Evolutionary conservation across 257 asterid genomes (phyloP).

Genomic region (Penstemon davidsonii): DNA sequence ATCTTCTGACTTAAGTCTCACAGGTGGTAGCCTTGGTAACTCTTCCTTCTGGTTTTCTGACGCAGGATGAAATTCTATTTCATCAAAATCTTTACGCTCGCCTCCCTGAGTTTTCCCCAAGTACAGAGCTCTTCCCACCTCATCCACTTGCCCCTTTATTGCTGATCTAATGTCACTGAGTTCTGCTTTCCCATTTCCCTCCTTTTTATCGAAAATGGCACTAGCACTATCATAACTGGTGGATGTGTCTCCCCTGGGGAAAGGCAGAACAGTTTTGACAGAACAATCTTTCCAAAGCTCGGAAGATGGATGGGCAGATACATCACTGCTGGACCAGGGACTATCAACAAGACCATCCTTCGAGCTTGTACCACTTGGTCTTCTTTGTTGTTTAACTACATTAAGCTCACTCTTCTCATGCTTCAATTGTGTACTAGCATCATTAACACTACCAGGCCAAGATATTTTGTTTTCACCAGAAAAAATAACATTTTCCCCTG

Average conservation of each 20-base stretch:
- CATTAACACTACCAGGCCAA: conserved; percentile 59
- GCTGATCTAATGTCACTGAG: conserved; percentile 54
- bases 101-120: conserved; percentile 62
- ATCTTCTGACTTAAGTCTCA: conserved; percentile 85
- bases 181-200: conserved; percentile 61
- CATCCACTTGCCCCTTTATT: conserved; percentile 84
- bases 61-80: conserved; percentile 52
- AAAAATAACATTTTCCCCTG: conserved; percentile 45
- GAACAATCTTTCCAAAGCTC: conserved; percentile 65
- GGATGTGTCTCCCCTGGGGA: conserved; percentile 55
- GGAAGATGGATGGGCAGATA: conserved; percentile 43
- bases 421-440: conserved; percentile 36
- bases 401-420: conserved; percentile 52
- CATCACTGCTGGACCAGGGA: conserved; percentile 55
- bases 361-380: conserved; percentile 37
- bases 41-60: conserved; percentile 79
- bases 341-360: conserved; percentile 48
- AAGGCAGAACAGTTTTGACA: conserved; percentile 69
- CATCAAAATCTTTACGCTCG: conserved; percentile 54
- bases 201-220: conserved; percentile 47
- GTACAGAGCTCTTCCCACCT: conserved; percentile 77
- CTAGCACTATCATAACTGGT: conserved; percentile 54
- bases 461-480: conserved; percentile 54
- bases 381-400: conserved; percentile 51
- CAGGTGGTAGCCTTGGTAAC: conserved; percentile 88